A percentile compares a stretch with the other conserved stretches of the same genome.
phyloP scores from a whole-genome alignment of 2,329 filamentous ascomycete species.

The Tolypocladium tundrense region DNA sequence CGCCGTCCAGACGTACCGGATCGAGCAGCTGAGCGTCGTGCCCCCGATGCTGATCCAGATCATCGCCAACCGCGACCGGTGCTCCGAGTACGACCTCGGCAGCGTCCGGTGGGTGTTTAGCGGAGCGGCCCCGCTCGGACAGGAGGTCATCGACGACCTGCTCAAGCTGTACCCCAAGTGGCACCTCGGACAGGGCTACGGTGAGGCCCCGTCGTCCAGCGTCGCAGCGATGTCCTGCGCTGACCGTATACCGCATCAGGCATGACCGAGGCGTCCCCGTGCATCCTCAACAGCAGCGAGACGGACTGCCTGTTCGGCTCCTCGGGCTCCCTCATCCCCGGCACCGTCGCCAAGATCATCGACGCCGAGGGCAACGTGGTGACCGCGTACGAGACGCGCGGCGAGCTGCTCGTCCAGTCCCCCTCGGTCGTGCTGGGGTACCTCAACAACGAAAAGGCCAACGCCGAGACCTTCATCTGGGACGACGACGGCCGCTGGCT shows the following conservation, averaged over 20 bases:
- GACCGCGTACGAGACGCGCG: slow-evolving; percentile 58
- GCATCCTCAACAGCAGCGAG: slow-evolving; percentile 46
- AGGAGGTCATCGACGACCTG: slow-evolving; percentile 56
- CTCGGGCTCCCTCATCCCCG: slow-evolving; percentile 57
- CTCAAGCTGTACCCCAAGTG: slow-evolving; percentile 52
- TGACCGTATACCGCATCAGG: slow-evolving; percentile 29
- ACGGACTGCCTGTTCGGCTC: slow-evolving; percentile 58
- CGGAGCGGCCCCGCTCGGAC: slow-evolving; percentile 64
- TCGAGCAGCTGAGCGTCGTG: slow-evolving; percentile 58
- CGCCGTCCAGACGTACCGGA: slow-evolving; percentile 58
- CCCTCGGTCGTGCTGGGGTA: slow-evolving; percentile 76
- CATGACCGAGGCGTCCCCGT: slow-evolving; percentile 63
- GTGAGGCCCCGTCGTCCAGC: slow-evolving; percentile 23
- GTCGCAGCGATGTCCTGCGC: rapidly evolving
- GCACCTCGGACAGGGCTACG: slow-evolving; percentile 63
- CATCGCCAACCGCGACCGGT: slow-evolving; percentile 48
- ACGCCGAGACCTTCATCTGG: slow-evolving; percentile 62
- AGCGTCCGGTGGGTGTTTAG: slow-evolving; percentile 57
- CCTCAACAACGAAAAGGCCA: slow-evolving; percentile 76
- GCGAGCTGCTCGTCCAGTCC: slow-evolving; percentile 70
- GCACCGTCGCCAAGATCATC: slow-evolving; percentile 52
- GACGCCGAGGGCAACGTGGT: slow-evolving; percentile 58
- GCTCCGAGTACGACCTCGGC: slow-evolving; percentile 57
- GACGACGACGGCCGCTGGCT: slow-evolving; percentile 65
- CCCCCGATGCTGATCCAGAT: slow-evolving; percentile 71